These are phyloP conservation scores for Monosporascus sp. DNA, from an alignment of 2,329 filamentous ascomycete genomes.

Conservation along the genomic window DNA sequence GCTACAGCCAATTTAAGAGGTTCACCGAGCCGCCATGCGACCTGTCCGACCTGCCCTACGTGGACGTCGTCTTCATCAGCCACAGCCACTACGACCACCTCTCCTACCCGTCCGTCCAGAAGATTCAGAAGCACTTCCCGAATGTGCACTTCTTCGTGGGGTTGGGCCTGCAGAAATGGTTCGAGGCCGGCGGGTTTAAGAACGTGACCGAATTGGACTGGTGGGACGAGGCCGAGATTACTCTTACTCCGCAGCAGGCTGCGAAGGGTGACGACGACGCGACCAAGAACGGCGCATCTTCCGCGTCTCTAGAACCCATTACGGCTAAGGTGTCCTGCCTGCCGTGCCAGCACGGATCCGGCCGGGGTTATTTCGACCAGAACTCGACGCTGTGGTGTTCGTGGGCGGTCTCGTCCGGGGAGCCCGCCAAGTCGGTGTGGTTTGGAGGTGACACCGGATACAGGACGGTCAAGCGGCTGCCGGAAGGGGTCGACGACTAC, in stretches of 20 bases:
- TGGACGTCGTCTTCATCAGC: conserved; percentile 75
- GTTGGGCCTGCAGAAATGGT: conserved; percentile 79
- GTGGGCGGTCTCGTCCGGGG: conserved; percentile 69
- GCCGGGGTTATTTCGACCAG: conserved; percentile 62
- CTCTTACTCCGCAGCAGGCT: conserved; percentile 36
- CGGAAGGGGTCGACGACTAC: conserved; percentile 63
- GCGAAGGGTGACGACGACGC: conserved; percentile 11
- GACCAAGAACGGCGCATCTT: conserved; percentile 22
- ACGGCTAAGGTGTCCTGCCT: conserved; percentile 69
- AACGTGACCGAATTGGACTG: conserved; percentile 89
- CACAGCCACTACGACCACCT: conserved; percentile 95
- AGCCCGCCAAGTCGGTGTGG: conserved; percentile 64
- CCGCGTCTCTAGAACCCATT: conserved; percentile 44
- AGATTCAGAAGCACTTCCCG: conserved; percentile 66
- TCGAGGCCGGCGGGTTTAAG: conserved; percentile 60
- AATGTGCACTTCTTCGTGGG: conserved; percentile 85
- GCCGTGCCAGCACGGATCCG: conserved; percentile 78
- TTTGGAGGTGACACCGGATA: conserved; percentile 93
- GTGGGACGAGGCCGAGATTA: conserved; percentile 83
- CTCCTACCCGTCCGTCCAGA: conserved; percentile 66
- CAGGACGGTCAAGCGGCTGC: conserved; percentile 63
- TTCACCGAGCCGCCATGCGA: conserved; percentile 74
- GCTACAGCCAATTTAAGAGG: conserved; percentile 65
- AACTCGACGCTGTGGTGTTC: conserved; percentile 79
- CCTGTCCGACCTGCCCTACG: conserved; percentile 68